Conservation (phyloP, 2,329 filamentous ascomycete species). For the Pseudogymnoascus sp. region DNA sequence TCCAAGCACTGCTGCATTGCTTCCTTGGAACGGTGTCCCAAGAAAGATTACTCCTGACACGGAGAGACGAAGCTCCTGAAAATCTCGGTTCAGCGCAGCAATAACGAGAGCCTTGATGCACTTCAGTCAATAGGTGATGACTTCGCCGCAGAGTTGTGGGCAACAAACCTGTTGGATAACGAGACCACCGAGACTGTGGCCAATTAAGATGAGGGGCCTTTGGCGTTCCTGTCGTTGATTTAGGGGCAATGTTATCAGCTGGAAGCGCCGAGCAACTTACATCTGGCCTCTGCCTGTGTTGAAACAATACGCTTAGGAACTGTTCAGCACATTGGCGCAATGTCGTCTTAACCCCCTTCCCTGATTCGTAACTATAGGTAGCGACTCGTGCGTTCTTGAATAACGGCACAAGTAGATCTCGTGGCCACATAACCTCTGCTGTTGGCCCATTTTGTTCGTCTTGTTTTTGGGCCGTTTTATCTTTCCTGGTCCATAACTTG, state of each 20-base stretch:
- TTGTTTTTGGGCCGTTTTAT: not conserved
- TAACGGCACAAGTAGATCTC: slow-evolving; percentile 15
- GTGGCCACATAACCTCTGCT: slow-evolving; percentile 15
- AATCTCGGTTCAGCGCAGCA: slow-evolving; percentile 9
- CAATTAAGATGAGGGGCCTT: slow-evolving; percentile 16
- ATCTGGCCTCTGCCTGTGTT: slow-evolving; percentile 13
- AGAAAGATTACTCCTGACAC: slow-evolving; percentile 16
- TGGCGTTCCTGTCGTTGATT: slow-evolving; percentile 12
- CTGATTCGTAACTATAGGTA: slow-evolving; percentile 18
- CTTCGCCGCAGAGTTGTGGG: not conserved
- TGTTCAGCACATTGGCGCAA: slow-evolving; percentile 14
- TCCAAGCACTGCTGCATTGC: slow-evolving; percentile 9
- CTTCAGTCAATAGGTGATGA: not conserved
- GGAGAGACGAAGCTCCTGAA: slow-evolving; percentile 13
- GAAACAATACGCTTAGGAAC: slow-evolving; percentile 14
- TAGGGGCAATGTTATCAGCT: not conserved
- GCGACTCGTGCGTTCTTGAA: slow-evolving; percentile 16
- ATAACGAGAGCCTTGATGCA: slow-evolving; percentile 13
- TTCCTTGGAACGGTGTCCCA: slow-evolving; percentile 16
- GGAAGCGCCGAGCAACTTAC: slow-evolving; percentile 5
- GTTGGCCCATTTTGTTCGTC: not conserved
- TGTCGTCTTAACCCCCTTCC: slow-evolving; percentile 13
- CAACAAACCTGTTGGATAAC: slow-evolving; percentile 15
- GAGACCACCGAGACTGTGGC: slow-evolving; percentile 16
- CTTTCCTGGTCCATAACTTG: slow-evolving; percentile 11